Evolutionary conservation across 2,329 filamentous ascomycete species (phyloP), one percentile per base, ranked within the genome.

Genomic region (Fusarium sp.): DNA sequence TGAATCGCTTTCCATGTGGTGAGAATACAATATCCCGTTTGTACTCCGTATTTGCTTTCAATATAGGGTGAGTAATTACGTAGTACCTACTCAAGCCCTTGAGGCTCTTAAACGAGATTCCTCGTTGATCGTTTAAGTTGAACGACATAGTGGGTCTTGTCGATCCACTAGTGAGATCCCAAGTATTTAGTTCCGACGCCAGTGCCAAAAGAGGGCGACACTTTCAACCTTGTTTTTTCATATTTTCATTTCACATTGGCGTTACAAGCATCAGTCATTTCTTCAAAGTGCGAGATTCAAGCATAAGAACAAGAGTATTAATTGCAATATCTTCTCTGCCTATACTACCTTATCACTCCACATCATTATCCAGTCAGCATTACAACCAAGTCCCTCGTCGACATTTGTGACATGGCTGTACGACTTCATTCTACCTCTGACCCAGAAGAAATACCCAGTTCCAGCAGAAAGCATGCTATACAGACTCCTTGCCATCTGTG

Each of bases 391-490:
- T 9, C 28, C 20, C 14, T 48, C 7, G 26, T n/a, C 15, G 12
- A 18, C 22, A 18, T 32, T n/a, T 5, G 11, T 2, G 28, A 50
- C 8, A 1, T 8, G 14, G 47, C 8, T n/a, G 20, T 9, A 50
- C 2, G 11, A 18, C 22, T 13, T 24, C 22, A 24, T 24, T 3
- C 6, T 24, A 17, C 17, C 15, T 18, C 11, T n/a, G 4, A 13
- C 48, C 8, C 3, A 14, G 11, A 8, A 18, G 5, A 14, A 5
- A 18, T 13, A 8, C 47, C 4, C 8, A 6, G 8, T 24, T 32
- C 0, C 0, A 18, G 9, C 4, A 24, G 44, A 13, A 13, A 9
- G 0, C 0, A 10, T 5, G 8, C 14, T 13, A 51, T 8, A 51
- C 50, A 18, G 50, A 52, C 5, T 52, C 32, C 13, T 26, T 52